Conservation (phyloP, 2,329 filamentous ascomycete genomes). For the Aspergillus fructus region DNA sequence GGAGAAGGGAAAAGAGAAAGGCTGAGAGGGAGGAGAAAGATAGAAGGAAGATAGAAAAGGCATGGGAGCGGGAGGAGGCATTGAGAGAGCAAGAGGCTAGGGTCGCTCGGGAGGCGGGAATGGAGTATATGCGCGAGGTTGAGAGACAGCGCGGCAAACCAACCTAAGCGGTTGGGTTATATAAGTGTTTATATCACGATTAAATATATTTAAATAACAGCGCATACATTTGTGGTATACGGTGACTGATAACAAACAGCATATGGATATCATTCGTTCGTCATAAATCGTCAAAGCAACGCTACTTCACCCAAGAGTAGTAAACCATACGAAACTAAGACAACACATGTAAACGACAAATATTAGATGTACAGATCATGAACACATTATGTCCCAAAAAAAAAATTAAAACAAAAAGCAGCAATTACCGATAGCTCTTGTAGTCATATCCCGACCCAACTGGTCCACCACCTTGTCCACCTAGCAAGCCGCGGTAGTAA, state of each 20-base stretch:
- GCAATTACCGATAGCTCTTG: constrained; percentile 28
- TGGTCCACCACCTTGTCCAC: constrained; percentile 29
- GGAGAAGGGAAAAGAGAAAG: constrained; percentile 36
- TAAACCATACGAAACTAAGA: constrained; percentile 1
- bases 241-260: constrained; percentile 1
- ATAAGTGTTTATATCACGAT: background rate
- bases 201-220: background rate
- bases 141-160: constrained; percentile 8
- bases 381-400: background rate
- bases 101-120: constrained; percentile 31
- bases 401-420: background rate
- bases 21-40: constrained; percentile 26
- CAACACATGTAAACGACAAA: constrained; percentile 1
- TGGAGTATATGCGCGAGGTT: constrained; percentile 24
- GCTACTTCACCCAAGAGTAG: background rate
- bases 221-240: background rate
- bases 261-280: constrained; percentile 6
- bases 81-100: constrained; percentile 35
- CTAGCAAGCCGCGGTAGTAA: constrained; percentile 38
- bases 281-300: constrained; percentile 9
- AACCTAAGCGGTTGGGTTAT: background rate
- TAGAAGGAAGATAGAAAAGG: constrained; percentile 29
- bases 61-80: constrained; percentile 44
- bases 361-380: constrained; percentile 1
- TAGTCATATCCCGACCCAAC: constrained; percentile 25